Evolutionary conservation across 345 rosid species (phyloP), one percentile per base, ranked within the genome.

Genomic region (Psidium guajava): DNA sequence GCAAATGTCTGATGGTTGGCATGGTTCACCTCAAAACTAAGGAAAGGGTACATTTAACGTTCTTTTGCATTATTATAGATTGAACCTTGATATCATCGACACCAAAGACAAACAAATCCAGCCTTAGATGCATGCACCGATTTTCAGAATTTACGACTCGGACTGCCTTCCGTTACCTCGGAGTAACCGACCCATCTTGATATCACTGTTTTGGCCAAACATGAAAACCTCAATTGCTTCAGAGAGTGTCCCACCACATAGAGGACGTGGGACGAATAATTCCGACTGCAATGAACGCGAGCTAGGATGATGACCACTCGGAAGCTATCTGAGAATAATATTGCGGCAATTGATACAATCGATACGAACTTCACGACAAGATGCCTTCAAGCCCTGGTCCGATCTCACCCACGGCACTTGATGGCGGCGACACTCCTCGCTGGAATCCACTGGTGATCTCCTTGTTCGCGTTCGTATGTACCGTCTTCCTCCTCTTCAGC

Each of bases 391-490:
- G 25, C 42, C 54, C 81, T 6, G 50, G 49, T 14, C 54, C 86
- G 11, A 14, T 84, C 56, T 83, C 86, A 28, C 49, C 82, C 50
- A 18, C n/a, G 1, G 61, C 36, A 40, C 40, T 3, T 11, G 27
- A 24, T 64, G 77, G 77, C 24, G 8, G 77, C 3, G 6, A 20
- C 13, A 5, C 57, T n/a, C 5, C 82, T 11, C 40, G 9, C 5
- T 81, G 85, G 88, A 82, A 85, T 83, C 85, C 87, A 0, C 18
- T 24, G 42, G 85, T 87, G 52, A 28, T 89, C 21, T 82, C 69
- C 25, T 28, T 82, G 40, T 54, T 89, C 52, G 87, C 83, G 18
- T 22, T 57, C 36, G 11, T 82, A 10, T 74, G 88, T 81, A 20
- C 50, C 25, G 16, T 85, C 69, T 20, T 89, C 69, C 15, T 90